Conservation (phyloP, 192 early-diverging fungal species). For the Backusella circina region DNA sequence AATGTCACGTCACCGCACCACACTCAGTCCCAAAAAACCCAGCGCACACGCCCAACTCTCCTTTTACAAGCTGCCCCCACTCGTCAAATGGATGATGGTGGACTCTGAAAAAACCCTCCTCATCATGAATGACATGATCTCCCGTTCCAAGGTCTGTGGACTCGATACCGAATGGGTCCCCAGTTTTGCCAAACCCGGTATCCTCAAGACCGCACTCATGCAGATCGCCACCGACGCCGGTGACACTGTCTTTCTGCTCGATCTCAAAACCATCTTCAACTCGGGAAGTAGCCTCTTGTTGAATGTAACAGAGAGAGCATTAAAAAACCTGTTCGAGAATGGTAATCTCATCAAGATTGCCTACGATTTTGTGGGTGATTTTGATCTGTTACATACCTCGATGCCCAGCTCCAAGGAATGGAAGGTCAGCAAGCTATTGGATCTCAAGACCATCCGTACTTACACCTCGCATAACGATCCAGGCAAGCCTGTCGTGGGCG, state of each 20-base stretch:
- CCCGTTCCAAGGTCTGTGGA: constrained; percentile 5
- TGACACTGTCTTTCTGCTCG: constrained; percentile 18
- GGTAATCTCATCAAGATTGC: constrained; percentile 19
- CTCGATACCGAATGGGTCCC: constrained; percentile 36
- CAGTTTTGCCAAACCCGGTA: constrained; percentile 16
- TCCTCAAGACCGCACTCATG: constrained; percentile 22
- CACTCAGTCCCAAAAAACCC: constrained; percentile 2
- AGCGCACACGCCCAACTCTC: neutral
- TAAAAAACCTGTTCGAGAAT: constrained; percentile 7
- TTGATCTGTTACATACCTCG: constrained; percentile 6
- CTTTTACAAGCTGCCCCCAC: constrained; percentile 11
- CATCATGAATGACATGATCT: constrained; percentile 9
- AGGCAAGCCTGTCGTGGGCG: constrained; percentile 2
- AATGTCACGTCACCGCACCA: constrained; percentile 17
- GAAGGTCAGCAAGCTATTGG: constrained; percentile 16
- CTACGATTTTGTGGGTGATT: constrained; percentile 33
- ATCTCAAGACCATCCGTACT: constrained; percentile 22
- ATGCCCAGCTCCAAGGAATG: constrained; percentile 21
- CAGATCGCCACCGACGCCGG: constrained; percentile 23
- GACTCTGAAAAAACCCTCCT: constrained; percentile 8
- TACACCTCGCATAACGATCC: neutral
- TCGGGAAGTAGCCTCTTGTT: neutral
- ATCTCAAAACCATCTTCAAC: constrained; percentile 11
- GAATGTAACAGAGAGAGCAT: constrained; percentile 8
- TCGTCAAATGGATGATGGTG: constrained; percentile 15